A percentile compares a stretch with the other conserved stretches of the same genome.
Evolutionary conservation across 495 filamentous ascomycete genomes (phyloP).

Genomic region (Acidomyces sp.): DNA sequence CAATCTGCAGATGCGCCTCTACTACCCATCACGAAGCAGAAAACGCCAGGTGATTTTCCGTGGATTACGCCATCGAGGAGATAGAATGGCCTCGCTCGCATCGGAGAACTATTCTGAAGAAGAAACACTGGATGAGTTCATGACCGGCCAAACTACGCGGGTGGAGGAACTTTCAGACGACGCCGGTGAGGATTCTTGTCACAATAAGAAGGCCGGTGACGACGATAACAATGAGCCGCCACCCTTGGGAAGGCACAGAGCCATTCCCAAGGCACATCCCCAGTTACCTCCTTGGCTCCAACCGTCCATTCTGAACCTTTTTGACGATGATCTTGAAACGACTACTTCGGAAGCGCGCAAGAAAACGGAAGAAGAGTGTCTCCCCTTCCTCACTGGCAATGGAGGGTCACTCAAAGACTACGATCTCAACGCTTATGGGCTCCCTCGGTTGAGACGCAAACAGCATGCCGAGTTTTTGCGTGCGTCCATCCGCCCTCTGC

Average conservation of each 20-base stretch:
- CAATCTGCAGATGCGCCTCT: too few species aligned
- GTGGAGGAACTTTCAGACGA: conserved; percentile 13
- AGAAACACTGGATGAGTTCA: conserved; percentile 15
- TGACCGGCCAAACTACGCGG: conserved; percentile 12
- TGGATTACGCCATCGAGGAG: too few species aligned
- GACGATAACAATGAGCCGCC: not conserved
- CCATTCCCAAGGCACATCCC: too few species aligned
- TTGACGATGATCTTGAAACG: conserved; percentile 58
- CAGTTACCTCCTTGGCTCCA: conserved; percentile 12
- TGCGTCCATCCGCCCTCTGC: conserved; percentile 49
- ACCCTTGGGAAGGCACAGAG: too few species aligned
- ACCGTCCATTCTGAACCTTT: conserved; percentile 4
- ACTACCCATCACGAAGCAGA: too few species aligned
- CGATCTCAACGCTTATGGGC: conserved; percentile 48
- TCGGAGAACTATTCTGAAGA: conserved; percentile 3
- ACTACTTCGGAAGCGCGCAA: conserved; percentile 53
- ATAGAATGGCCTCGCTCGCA: too few species aligned
- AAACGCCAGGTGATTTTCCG: conserved; percentile 11
- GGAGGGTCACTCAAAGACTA: conserved; percentile 30
- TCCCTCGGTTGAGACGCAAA: conserved; percentile 57
- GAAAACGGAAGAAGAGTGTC: conserved; percentile 51
- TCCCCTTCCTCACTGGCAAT: conserved; percentile 48
- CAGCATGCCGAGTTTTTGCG: conserved; percentile 67
- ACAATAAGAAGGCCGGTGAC: not conserved
- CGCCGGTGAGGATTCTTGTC: conserved; percentile 3